Conservation (phyloP, 495 filamentous ascomycete species). For the Trichoderma parareesei region DNA sequence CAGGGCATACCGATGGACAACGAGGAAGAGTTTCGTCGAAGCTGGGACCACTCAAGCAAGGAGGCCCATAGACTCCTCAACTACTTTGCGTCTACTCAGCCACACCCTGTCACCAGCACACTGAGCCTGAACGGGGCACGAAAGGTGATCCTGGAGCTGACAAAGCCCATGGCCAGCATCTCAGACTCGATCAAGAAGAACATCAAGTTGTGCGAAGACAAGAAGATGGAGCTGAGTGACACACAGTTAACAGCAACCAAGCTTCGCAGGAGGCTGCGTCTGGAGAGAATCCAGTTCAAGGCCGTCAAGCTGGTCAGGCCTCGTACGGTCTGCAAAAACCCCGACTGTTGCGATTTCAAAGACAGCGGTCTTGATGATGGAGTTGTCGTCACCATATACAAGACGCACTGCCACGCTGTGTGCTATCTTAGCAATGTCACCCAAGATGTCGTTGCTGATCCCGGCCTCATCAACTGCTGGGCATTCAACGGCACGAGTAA, state of each 20-base stretch:
- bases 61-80: constrained; percentile 26
- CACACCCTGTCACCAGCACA: constrained; percentile 30
- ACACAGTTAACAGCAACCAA: constrained; percentile 18
- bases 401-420: constrained; percentile 14
- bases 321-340: constrained; percentile 14
- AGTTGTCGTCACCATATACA: constrained; percentile 12
- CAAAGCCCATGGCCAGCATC: constrained; percentile 31
- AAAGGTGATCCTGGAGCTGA: constrained; percentile 26
- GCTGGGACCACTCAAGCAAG: constrained; percentile 30
- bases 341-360: constrained; percentile 10
- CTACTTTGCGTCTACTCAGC: constrained; percentile 19
- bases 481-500: constrained; percentile 7
- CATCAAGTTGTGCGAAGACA: constrained; percentile 24
- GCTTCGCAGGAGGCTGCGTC: constrained; percentile 18
- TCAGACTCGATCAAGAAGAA: constrained; percentile 25
- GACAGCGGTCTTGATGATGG: constrained; percentile 12
- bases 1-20: constrained; percentile 23
- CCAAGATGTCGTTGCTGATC: constrained; percentile 9
- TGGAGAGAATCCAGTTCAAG: constrained; percentile 8
- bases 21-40: constrained; percentile 25
- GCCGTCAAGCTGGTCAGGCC: constrained; percentile 6
- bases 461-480: constrained; percentile 8
- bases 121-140: constrained; percentile 32
- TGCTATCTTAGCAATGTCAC: constrained; percentile 12
- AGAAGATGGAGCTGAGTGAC: constrained; percentile 17